Evolutionary conservation across 1,284 basidiomycete species (phyloP), one percentile per base, ranked within the genome.

Genomic region (Albatrellus sp.): DNA sequence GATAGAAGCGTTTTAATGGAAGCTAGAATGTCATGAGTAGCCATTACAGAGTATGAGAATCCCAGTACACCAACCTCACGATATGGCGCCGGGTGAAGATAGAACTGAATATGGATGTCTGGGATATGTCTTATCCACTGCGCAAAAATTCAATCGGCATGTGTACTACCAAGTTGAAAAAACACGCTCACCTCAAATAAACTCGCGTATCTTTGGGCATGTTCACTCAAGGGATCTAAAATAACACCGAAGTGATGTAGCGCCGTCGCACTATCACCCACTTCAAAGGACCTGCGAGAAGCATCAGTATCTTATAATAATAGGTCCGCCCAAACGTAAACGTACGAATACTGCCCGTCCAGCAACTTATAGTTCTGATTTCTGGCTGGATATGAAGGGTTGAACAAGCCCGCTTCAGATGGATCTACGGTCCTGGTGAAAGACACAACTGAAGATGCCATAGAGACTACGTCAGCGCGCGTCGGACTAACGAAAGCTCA

Each of bases 1-100:
- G 82, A 60, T 96, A 97, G 67, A 97, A 98, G n/a, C 85, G 75
- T 62, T 94, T 96, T 36, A 98, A 64, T 1, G 92, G 91, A 37
- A 97, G 66, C 88, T 91, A 47, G 37, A 20, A 42, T n/a, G 11
- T 16, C 17, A 9, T 6, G 7, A 1, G 30, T 30, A 14, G 37
- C 0, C 2, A 13, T 14, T 13, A 14, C 42, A 5, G 20, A 11
- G 10, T 35, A 41, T 44, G 19, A 16, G 39, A 45, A 37, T 14
- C 28, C 17, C 7, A 12, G 50, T 69, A 20, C 50, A 24, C 7
- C 24, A 4, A 89, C 86, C 63, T 96, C 89, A 6, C 67, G 55
- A 43, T 75, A 70, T 19, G 64, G 63, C 1, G 69, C 62, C 1
- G 91, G 90, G 55, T 90, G 87, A 13, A 94, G 60, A 55, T 86